Base-by-base conservation (phyloP, 2,329 filamentous ascomycete genomes). In the Neoscytalidium dimidiatum region DNA sequence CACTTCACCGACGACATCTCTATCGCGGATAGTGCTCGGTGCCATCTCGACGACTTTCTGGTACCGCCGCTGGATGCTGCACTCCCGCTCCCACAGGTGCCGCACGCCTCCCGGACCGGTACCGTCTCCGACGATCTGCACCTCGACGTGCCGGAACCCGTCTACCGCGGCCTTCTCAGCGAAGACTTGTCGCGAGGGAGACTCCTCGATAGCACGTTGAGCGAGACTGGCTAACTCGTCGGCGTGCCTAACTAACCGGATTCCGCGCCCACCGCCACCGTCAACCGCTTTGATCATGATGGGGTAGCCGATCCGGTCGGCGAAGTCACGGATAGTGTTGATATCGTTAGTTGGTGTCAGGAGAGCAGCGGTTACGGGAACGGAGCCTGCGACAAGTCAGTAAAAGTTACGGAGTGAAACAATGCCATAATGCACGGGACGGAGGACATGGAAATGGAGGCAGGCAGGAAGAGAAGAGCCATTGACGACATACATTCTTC, bases 251-350 rank as follows among this genome's bases (percentile, higher is more conserved):
- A 88, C 81, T 0, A 88, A 75, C 5, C 86, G 80, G 51, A 89
- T 88, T 0, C 86, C 87, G 17, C 85, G 75, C 0, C 87, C 87
- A 2, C 86, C 86, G 14, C 86, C 87, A 1, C 86, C 86, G 71
- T 88, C 86, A 3, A 88, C 84, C n/a, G 86, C 86, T 70, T 89
- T 89, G 49, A 89, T 77, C 83, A 88, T 87, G 48, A 88, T 78
- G 0, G 85, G 85, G 49, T 82, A 83, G 1, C 84, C 83, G 14
- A 80, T 76, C 23, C 75, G 53, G 2, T 71, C 82, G 74, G 91
- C 93, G 70, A 94, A 94, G 0, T 62, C 48, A 3, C 74, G 71
- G 4, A 86, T 79, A 4, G 81, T 76, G 28, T 78, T 74, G 0
- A 82, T 68, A 17, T 72, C 73, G 8, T 73, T 75, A 0, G 83